phyloP scores from a whole-genome alignment of 2,329 filamentous ascomycete genomes.

The Aspergillus costaricaensis region DNA sequence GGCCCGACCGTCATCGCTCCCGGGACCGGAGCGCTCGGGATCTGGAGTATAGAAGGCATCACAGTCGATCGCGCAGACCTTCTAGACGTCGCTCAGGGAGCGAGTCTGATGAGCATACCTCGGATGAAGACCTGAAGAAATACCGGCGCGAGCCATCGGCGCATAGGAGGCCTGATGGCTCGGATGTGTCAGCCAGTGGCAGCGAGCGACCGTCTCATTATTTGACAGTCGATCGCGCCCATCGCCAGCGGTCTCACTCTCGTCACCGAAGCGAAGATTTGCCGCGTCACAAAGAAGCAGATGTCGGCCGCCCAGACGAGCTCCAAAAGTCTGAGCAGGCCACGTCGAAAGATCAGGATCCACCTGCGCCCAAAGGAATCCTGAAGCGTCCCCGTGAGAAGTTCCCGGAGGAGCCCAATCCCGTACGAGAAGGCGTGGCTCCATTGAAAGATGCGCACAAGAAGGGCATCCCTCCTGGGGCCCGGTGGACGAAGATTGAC shows the following conservation, averaged over 20 bases:
- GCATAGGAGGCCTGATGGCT: constrained; percentile 27
- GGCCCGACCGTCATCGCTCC: constrained; percentile 27
- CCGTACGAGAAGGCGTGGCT: constrained; percentile 84
- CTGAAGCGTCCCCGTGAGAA: constrained; percentile 77
- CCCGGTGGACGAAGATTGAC: constrained; percentile 91
- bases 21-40: constrained; percentile 21
- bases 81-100: constrained; percentile 27
- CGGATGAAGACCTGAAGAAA: constrained; percentile 37
- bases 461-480: constrained; percentile 73
- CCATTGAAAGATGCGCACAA: constrained; percentile 83
- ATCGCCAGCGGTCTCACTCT: constrained; percentile 27
- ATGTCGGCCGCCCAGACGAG: constrained; percentile 25
- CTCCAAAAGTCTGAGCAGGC: constrained; percentile 30
- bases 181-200: constrained; percentile 28
- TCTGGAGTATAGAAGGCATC: constrained; percentile 19
- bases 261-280: constrained; percentile 23
- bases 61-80: constrained; percentile 28
- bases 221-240: constrained; percentile 25
- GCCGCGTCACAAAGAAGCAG: constrained; percentile 16
- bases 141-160: constrained; percentile 33
- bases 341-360: constrained; percentile 59
- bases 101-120: constrained; percentile 32
- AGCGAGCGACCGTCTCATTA: constrained; percentile 22
- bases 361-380: constrained; percentile 70
- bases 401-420: constrained; percentile 84